Evolutionary conservation across 768 basidiomycete species (phyloP).

Genomic region (Agaricus subrufescens): DNA sequence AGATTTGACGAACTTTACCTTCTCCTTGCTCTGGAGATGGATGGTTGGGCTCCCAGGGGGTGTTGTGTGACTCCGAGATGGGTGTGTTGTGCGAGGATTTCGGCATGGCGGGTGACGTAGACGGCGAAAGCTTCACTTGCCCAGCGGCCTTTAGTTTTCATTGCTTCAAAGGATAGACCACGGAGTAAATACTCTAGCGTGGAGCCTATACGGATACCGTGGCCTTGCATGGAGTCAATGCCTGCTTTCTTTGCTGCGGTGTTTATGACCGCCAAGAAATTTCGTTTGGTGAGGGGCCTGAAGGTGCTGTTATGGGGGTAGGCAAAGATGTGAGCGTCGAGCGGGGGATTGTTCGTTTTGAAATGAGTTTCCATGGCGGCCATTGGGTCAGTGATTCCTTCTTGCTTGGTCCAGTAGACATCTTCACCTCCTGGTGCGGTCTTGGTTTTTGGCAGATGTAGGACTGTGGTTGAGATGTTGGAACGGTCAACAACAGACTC

Average conservation of each 20-base stretch:
- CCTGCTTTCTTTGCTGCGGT: constrained; percentile 10
- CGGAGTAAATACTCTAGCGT: constrained; percentile 32
- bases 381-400: constrained; percentile 13
- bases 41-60: no score
- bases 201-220: constrained; percentile 21
- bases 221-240: constrained; percentile 15
- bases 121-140: constrained; percentile 8
- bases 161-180: constrained; percentile 27
- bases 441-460: constrained; percentile 7
- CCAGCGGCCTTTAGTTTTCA: constrained; percentile 29
- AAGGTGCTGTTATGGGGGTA: neutral
- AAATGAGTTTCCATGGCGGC: constrained; percentile 19
- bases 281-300: constrained; percentile 20
- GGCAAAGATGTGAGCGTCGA: constrained; percentile 11
- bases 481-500: constrained; percentile 1
- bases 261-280: constrained; percentile 18
- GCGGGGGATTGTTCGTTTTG: constrained; percentile 17
- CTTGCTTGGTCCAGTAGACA: constrained; percentile 13
- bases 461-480: neutral
- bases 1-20: no score
- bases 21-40: neutral
- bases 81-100: constrained; percentile 15
- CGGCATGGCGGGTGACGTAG: constrained; percentile 13
- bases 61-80: neutral
- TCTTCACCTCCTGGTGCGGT: neutral